phyloP scores from a whole-genome alignment of 1,284 basidiomycete genomes.

The Cryptococcus jaspeensis region DNA sequence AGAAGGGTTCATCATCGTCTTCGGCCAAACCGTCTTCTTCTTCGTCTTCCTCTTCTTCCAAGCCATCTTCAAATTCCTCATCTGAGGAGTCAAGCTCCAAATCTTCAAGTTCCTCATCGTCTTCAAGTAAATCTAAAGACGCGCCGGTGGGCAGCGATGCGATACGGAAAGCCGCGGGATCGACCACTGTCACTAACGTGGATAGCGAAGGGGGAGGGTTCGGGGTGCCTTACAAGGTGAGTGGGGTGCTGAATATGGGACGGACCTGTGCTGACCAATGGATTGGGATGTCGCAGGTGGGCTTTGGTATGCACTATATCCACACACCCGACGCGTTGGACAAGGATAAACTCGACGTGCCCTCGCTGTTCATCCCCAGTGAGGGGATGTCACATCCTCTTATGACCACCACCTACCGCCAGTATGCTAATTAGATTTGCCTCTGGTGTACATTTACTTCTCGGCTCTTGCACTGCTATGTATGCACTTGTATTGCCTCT shows the following conservation, averaged over 20 bases:
- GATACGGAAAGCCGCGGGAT: slow-evolving; percentile 16
- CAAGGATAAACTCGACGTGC: slow-evolving; percentile 16
- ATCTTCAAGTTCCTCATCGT: slow-evolving; percentile 10
- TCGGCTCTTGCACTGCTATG: too few relatives aligned
- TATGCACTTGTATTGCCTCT: too few relatives aligned
- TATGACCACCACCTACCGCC: slow-evolving; percentile 28
- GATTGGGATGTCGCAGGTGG: slow-evolving; percentile 16
- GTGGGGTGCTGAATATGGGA: background rate
- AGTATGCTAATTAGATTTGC: slow-evolving; percentile 21
- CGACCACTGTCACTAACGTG: slow-evolving; percentile 19
- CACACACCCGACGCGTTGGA: slow-evolving; percentile 16
- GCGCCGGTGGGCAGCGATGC: slow-evolving; percentile 8
- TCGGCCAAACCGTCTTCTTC: slow-evolving; percentile 11
- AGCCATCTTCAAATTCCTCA: slow-evolving; percentile 7
- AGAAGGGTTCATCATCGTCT: slow-evolving; percentile 4
- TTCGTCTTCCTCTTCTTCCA: slow-evolving; percentile 12
- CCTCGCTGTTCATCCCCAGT: slow-evolving; percentile 24
- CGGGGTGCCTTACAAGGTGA: slow-evolving; percentile 17
- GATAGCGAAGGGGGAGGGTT: slow-evolving; percentile 8
- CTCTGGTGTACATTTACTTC: too few relatives aligned
- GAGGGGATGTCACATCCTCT: slow-evolving; percentile 38
- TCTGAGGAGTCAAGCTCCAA: slow-evolving; percentile 7
- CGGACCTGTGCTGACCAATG: slow-evolving; percentile 2
- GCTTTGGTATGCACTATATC: slow-evolving; percentile 41
- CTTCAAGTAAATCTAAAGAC: slow-evolving; percentile 12